Conservation (phyloP, 331 rosid genomes). For the Malus hybrid region DNA sequence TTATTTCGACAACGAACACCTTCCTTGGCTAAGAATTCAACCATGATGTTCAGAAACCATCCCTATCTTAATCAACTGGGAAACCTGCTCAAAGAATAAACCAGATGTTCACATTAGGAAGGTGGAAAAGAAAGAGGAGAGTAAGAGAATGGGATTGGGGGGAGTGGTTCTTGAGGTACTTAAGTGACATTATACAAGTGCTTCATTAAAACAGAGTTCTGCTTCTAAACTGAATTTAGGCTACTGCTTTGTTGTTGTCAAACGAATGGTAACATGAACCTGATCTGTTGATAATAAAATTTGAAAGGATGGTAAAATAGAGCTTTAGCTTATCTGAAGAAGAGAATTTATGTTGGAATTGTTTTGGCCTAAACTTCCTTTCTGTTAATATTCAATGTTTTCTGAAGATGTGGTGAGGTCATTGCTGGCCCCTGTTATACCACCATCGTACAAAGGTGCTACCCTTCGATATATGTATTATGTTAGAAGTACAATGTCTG, state of each 20-base stretch:
- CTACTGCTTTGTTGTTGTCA: not conserved
- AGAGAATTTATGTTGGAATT: not conserved
- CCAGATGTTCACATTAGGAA: not conserved
- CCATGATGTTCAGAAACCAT: not conserved
- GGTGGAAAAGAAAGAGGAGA: not conserved
- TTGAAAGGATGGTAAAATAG: not conserved
- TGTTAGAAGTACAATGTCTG: constrained; percentile 58
- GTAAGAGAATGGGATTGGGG: not conserved
- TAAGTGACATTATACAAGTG: not conserved
- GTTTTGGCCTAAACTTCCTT: not conserved
- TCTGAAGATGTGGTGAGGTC: constrained; percentile 67
- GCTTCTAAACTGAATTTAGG: not conserved
- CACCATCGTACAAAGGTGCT: constrained; percentile 97
- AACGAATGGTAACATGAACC: not conserved
- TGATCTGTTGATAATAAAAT: not conserved
- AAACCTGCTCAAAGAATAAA: not conserved
- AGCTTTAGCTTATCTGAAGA: not conserved
- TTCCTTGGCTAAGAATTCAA: not conserved
- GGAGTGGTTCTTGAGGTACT: not conserved
- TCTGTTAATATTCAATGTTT: not conserved
- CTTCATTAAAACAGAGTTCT: not conserved
- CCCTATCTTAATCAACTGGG: not conserved
- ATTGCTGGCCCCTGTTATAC: constrained; percentile 55
- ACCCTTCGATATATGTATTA: constrained; percentile 83
- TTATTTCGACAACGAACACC: not conserved